Percentiles rank a stretch among this genome's conserved stretches.
phyloP scores from a whole-genome alignment of 768 basidiomycete species.

The Mycena crocata region DNA sequence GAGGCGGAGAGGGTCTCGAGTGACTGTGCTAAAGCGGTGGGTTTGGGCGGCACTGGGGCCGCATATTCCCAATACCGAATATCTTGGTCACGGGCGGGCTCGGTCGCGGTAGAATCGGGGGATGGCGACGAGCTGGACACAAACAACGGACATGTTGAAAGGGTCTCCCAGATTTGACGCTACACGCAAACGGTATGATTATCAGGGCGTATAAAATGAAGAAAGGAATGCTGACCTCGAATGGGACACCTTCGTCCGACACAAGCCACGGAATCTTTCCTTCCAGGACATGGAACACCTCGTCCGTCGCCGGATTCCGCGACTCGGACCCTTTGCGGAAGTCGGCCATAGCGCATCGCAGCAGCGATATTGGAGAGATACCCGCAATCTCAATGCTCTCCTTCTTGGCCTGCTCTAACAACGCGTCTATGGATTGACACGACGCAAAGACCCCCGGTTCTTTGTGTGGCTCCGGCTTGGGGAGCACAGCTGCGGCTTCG shows the following conservation, averaged over 20 bases:
- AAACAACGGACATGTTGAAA: slow-evolving; percentile 66
- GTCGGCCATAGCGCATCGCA: slow-evolving; percentile 73
- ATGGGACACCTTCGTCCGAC: slow-evolving; percentile 60
- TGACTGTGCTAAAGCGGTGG: slow-evolving; percentile 53
- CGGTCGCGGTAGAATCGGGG: slow-evolving; percentile 31
- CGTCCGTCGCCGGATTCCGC: slow-evolving; percentile 63
- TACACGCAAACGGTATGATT: slow-evolving; percentile 42
- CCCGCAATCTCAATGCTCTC: slow-evolving; percentile 43
- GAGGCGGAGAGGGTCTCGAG: slow-evolving; percentile 48
- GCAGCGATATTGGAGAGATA: slow-evolving; percentile 64
- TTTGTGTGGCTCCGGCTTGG: slow-evolving; percentile 60
- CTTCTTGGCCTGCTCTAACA: slow-evolving; percentile 44
- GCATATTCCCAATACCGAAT: slow-evolving; percentile 55
- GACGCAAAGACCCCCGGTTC: slow-evolving; percentile 58
- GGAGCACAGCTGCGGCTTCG: slow-evolving; percentile 67
- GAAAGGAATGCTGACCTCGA: slow-evolving; percentile 58
- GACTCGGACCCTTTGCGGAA: slow-evolving; percentile 51
- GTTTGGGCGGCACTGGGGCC: slow-evolving; percentile 44
- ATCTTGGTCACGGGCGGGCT: slow-evolving; percentile 30
- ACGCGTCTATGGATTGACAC: slow-evolving; percentile 59
- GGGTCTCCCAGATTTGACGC: slow-evolving; percentile 70
- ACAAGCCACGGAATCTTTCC: slow-evolving; percentile 68
- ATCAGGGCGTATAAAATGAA: neutral
- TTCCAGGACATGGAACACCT: slow-evolving; percentile 70
- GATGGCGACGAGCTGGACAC: slow-evolving; percentile 44